Base-by-base conservation (phyloP, 2,329 filamentous ascomycete genomes). In the Rutstroemia sydowiana region DNA sequence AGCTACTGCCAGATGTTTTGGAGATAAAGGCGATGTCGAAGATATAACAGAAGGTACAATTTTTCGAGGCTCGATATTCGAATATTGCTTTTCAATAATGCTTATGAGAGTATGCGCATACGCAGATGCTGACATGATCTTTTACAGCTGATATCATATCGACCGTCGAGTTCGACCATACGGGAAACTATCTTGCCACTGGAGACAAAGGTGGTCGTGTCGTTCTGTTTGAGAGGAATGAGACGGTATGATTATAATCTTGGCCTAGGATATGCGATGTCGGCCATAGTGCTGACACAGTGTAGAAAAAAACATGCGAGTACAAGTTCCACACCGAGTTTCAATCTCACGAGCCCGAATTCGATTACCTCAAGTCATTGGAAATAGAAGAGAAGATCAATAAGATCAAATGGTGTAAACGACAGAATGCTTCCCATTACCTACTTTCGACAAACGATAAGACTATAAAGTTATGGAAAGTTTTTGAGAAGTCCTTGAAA, bases 381-480 rank as follows among this genome's bases (percentile, higher is more conserved):
- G 93, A 98, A 73, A 98, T 98, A 67, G 93, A 98, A 78, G 93
- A 98, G 73, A 98, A 98, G 76, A 98, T 98, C 79, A 98, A 98
- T 80, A 98, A 98, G 78, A 98, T 98, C 75, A 98, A 97, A 73
- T 98, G 93, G 93, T 98, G 93, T 71, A 85, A 87, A 68, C 85
- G 93, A 72, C 92, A 97, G 73, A 98, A 98, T 77, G 88, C 92
- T 56, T 97, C 93, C 51, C 93, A 98, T 74, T 98, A 95, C 71
- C 82, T 98, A 48, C 82, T 98, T 52, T 97, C 93, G 40, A 98
- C 93, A 63, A 98, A 98, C 69, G 93, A 98, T 77, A 98, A 98
- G 78, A 98, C 93, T 39, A 98, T 98, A 79, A 98, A 98, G 76
- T 77, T 98, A 61, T 98, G 93, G 93, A 98, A 98, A 71, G 92